phyloP scores from a whole-genome alignment of 345 rosid genomes.

The Euphorbia peplus region DNA sequence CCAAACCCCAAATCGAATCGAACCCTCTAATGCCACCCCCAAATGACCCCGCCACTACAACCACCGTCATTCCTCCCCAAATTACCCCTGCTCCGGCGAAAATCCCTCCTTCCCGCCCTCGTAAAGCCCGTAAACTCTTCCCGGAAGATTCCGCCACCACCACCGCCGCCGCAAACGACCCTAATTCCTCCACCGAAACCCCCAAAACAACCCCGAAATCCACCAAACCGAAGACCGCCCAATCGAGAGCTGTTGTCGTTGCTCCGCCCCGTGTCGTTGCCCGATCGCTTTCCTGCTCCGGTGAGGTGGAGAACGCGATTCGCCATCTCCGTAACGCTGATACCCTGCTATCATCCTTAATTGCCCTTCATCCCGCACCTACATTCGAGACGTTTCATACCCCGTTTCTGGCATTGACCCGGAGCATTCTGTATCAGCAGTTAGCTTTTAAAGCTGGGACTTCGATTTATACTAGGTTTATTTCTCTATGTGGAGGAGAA shows the following conservation, averaged over 20 bases:
- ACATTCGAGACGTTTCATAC: conserved; percentile 70
- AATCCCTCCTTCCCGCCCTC: conserved; percentile 95
- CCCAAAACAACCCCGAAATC: conserved; percentile 27
- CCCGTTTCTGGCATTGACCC: conserved; percentile 81
- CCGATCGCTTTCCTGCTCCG: conserved; percentile 74
- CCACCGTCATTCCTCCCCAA: conserved; percentile 32
- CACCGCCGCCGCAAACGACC: conserved; percentile 27
- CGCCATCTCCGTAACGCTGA: conserved; percentile 72
- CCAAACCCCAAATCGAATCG: conserved; percentile 27
- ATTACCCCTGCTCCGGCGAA: conserved; percentile 63
- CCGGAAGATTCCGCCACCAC: conserved; percentile 40
- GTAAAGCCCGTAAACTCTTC: conserved; percentile 72
- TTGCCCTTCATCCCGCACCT: conserved; percentile 67
- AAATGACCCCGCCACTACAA: conserved; percentile 17
- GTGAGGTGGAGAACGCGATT: conserved; percentile 78
- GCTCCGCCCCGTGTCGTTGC: conserved; percentile 44
- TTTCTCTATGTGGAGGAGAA: conserved; percentile 81
- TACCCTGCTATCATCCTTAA: conserved; percentile 62
- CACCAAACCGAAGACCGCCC: conserved; percentile 24
- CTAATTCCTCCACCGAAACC: conserved; percentile 17
- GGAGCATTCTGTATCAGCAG: conserved; percentile 91
- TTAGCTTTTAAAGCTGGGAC: conserved; percentile 82
- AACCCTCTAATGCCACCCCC: conserved; percentile 20
- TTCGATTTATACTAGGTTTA: conserved; percentile 85
- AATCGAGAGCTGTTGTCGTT: conserved; percentile 36